Evolutionary conservation across 2,329 filamentous ascomycete genomes (phyloP).

Genomic region (Leptosphaerulina australis): DNA sequence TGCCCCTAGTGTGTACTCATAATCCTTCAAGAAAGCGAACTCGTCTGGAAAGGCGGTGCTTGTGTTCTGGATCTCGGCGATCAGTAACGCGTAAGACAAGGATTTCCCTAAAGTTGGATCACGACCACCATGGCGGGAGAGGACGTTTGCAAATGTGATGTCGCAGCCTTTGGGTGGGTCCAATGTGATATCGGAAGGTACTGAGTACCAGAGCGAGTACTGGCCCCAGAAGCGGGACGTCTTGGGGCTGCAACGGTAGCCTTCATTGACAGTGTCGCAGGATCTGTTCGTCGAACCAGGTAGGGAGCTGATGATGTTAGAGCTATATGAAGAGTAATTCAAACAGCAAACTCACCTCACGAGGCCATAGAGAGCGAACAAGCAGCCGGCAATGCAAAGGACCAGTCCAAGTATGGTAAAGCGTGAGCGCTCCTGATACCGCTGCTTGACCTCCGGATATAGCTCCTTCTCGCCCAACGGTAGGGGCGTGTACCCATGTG

Average conservation of each 20-base stretch:
- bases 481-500: slow-evolving; percentile 35
- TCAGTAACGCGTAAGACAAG: slow-evolving; percentile 64
- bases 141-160: slow-evolving; percentile 78
- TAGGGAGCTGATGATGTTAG: slow-evolving; percentile 29
- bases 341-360: slow-evolving; percentile 27
- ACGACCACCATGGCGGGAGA: slow-evolving; percentile 84
- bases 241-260: slow-evolving; percentile 67
- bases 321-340: not conserved
- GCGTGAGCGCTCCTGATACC: slow-evolving; percentile 17
- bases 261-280: slow-evolving; percentile 62
- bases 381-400: slow-evolving; percentile 25
- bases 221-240: slow-evolving; percentile 80
- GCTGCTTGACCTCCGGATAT: slow-evolving; percentile 24
- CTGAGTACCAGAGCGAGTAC: slow-evolving; percentile 83
- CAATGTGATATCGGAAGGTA: slow-evolving; percentile 68
- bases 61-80: slow-evolving; percentile 69
- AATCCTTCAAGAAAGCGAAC: slow-evolving; percentile 73
- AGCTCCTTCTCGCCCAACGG: slow-evolving; percentile 42
- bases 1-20: slow-evolving; percentile 71
- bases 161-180: slow-evolving; percentile 70
- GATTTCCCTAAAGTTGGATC: slow-evolving; percentile 77
- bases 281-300: slow-evolving; percentile 27
- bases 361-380: slow-evolving; percentile 34
- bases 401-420: slow-evolving; percentile 21
- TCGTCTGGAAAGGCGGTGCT: slow-evolving; percentile 62